These are phyloP conservation scores for Zizania latifolia DNA, from an alignment of 176 grass and related monocot genomes.

Conservation along the genomic window DNA sequence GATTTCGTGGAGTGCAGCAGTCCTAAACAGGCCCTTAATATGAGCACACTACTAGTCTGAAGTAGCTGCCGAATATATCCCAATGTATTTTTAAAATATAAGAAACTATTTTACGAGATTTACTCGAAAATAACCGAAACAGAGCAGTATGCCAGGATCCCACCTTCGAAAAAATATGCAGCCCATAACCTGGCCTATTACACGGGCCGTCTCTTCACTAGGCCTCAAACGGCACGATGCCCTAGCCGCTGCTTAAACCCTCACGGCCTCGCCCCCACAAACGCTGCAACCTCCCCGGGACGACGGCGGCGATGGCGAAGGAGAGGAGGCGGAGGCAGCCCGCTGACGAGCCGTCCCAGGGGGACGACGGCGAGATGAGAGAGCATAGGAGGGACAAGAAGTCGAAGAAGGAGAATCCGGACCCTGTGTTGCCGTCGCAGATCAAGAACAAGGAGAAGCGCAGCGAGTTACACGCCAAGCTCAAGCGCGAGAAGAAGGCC, in stretches of 20 bases:
- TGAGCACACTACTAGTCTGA: no score
- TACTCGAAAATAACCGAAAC: no score
- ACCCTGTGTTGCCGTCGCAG: constrained; percentile 45
- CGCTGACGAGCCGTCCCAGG: neutral
- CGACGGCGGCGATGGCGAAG: neutral
- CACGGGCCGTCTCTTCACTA: neutral
- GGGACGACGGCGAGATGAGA: constrained; percentile 3
- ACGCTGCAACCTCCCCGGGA: neutral
- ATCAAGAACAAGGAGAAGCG: constrained; percentile 98
- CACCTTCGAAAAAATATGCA: no score
- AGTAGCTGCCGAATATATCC: no score
- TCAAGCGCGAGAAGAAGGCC: constrained; percentile 80
- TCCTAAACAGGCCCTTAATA: no score
- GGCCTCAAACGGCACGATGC: neutral
- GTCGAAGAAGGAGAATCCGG: no score
- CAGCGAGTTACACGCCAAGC: constrained; percentile 64
- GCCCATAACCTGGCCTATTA: neutral
- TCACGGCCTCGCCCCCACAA: neutral
- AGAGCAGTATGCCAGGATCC: no score
- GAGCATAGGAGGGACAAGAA: constrained; percentile 35
- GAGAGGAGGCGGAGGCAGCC: constrained; percentile 41
- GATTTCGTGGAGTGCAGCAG: no score
- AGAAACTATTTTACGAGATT: no score
- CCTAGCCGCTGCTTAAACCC: constrained; percentile 39
- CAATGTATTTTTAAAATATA: no score